Evolutionary conservation across 805 yeast species (phyloP).

Genomic region (Saccharomyces paradoxus): DNA sequence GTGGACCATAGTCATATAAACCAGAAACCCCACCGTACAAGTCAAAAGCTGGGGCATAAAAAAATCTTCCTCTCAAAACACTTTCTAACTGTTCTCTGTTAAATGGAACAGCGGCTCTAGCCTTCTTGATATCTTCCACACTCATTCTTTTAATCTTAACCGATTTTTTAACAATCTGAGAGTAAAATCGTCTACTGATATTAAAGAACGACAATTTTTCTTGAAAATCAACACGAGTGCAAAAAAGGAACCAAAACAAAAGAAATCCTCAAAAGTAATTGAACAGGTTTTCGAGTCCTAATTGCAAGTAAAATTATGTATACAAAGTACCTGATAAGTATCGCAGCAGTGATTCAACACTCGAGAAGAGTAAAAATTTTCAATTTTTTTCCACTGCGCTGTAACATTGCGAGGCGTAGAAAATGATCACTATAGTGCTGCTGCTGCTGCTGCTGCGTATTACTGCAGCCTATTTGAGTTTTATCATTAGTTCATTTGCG

Average conservation of each 20-base stretch:
- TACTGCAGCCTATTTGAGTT: neutral
- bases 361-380: neutral
- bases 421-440: neutral
- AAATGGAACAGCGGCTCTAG: constrained; percentile 37
- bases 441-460: neutral
- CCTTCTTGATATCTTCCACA: constrained; percentile 27
- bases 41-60: constrained; percentile 95
- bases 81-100: constrained; percentile 84
- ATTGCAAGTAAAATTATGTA: neutral
- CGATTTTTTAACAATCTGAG: constrained; percentile 23
- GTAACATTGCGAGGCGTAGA: neutral
- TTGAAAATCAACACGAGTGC: neutral
- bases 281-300: neutral
- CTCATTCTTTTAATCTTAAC: constrained; percentile 26
- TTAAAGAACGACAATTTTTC: constrained; percentile 8
- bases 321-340: neutral
- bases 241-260: neutral
- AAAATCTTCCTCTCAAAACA: constrained; percentile 89
- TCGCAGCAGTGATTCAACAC: neutral
- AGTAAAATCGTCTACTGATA: constrained; percentile 21
- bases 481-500: neutral
- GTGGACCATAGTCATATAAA: constrained; percentile 96
- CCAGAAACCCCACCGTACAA: constrained; percentile 98
- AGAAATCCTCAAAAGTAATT: neutral
- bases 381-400: neutral